Base-by-base conservation (phyloP, 176 grass and related monocot genomes). In the Panicum miliaceum region DNA sequence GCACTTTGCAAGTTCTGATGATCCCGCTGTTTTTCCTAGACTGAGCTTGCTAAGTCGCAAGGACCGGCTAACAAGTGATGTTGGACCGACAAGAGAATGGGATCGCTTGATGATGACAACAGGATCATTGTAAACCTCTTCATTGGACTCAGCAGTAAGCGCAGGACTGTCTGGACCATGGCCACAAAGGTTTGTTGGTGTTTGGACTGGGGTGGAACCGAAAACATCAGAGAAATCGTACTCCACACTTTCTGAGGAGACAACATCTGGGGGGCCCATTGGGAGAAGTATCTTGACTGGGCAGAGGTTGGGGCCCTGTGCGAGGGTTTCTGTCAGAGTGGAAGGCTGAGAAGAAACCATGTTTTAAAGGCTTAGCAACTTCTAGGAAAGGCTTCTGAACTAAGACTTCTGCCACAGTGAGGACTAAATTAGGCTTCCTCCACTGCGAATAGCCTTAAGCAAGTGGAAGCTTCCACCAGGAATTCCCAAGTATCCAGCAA, bases 161-260 rank as follows among this genome's bases (percentile, higher is more conserved):
- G 83, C 29, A 68, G 85, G 80, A 37, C 89, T 86, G n/a, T 86
- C 80, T 5, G 88, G 88, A 72, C 57, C 52, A 86, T 76, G 29
- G 79, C 56, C 64, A 68, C 61, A 19, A 59, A 86, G 80, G 32
- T 84, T 70, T 75, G 70, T 73, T 12, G 85, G 77, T 9, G 84
- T 83, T 79, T 94, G 89, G 67, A 90, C 85, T 58, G 93, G 87
- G 42, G 82, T 83, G 52, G 93, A 83, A 45, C 96, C 96, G 53
- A 98, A 98, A 75, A 98, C 93, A 62, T 98, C 93, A 73, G 93
- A 98, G 73, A 95, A 95, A 87, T 98, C 93, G 13, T 81, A 98
- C 82, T 95, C 96, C 1, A 86, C 61, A 71, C 86, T 92, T n/a
- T 98, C 93, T 38, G 92, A 84, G 13, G 61, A 73, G 54, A 89